Base-by-base conservation (phyloP, 2,329 filamentous ascomycete genomes). In the Hirsutella rhossiliensis region DNA sequence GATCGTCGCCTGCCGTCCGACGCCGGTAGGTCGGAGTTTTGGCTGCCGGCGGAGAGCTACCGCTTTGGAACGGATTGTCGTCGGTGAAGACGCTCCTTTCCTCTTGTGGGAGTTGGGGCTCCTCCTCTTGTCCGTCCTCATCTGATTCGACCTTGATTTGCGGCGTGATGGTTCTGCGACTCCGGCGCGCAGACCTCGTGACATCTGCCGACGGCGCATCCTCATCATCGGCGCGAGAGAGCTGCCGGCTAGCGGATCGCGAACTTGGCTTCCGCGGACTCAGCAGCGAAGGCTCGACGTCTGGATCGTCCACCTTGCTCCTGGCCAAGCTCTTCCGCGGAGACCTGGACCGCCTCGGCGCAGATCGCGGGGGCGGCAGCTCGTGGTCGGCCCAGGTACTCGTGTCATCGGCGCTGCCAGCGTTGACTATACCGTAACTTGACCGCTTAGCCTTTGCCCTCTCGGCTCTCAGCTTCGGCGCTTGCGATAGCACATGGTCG, bases 1-100 rank as follows among this genome's bases (percentile, higher is more conserved):
- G 57, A 11, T 71, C 67, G 18, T 62, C 58, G 17, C 60, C 68
- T 2, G 62, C 57, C n/a, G 71, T 72, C 53, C 68, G 70, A 49
- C 75, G 67, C 37, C 74, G 71, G 46, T 65, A 64, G 50, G 59
- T 65, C 19, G 74, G 65, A 27, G 69, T 67, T 58, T 67, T 68
- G 27, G 71, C 63, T 2, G 63, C 61, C 6, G 73, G 63, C 2
- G 86, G 81, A 11, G 86, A 83, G 61, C 82, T 84, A 36, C 87
- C 84, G 57, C 84, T 86, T 61, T 97, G 90, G 59, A 97, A 97
- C 0, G 90, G 89, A 56, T 97, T 97, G 43, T 96, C 87, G 52
- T 82, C 76, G 2, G 84, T 87, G 62, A 97, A 97, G 29, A 84
- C 82, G 54, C 73, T 83, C 30, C 52, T 51, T 5, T 50, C 51